phyloP scores from a whole-genome alignment of 805 yeast species.

The Wickerhamomyces queroliae region DNA sequence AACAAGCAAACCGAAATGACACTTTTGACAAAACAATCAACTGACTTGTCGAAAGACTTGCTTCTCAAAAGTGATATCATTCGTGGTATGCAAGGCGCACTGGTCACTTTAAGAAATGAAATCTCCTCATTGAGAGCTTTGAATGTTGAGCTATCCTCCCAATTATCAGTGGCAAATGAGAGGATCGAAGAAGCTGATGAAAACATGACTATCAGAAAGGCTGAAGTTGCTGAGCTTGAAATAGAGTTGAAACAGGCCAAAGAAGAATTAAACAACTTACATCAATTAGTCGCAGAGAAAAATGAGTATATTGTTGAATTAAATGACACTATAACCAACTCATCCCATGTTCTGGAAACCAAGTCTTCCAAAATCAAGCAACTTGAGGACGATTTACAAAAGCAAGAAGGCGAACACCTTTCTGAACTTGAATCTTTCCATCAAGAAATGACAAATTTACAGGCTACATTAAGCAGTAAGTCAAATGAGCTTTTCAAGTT shows the following conservation, averaged over 20 bases:
- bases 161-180: neutral
- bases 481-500: slow-evolving; percentile 22
- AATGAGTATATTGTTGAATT: slow-evolving; percentile 7
- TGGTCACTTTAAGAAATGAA: slow-evolving; percentile 5
- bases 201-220: slow-evolving; percentile 17
- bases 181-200: slow-evolving; percentile 14
- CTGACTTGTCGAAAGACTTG: slow-evolving; percentile 1
- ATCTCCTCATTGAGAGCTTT: neutral
- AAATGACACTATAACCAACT: neutral
- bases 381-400: slow-evolving; percentile 24
- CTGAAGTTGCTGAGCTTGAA: slow-evolving; percentile 22
- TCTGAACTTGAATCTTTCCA: slow-evolving; percentile 31
- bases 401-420: slow-evolving; percentile 30
- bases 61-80: slow-evolving; percentile 7
- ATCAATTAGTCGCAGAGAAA: slow-evolving; percentile 6
- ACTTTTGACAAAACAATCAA: neutral
- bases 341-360: slow-evolving; percentile 8
- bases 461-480: slow-evolving; percentile 22
- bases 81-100: slow-evolving; percentile 11
- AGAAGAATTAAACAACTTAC: slow-evolving; percentile 4
- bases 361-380: slow-evolving; percentile 20
- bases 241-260: slow-evolving; percentile 12
- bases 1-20: slow-evolving; percentile 2
- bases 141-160: neutral
- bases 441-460: slow-evolving; percentile 27